Percentiles rank a stretch among this genome's conserved stretches.
Evolutionary conservation across 1,284 basidiomycete genomes (phyloP).

Genomic region (Tilletia indica): DNA sequence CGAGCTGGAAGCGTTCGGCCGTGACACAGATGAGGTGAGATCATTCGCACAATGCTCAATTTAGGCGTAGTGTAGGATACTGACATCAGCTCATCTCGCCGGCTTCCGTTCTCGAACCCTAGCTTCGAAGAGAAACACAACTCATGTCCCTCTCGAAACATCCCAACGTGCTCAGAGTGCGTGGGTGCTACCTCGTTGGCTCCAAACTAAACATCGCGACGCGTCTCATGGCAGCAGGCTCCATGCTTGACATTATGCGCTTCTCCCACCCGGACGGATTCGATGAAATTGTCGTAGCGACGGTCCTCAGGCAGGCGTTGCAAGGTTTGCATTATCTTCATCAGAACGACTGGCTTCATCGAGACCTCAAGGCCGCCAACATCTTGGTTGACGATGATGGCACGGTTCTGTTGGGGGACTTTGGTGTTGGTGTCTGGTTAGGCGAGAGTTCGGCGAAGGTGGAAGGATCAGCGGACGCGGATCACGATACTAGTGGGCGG

Average conservation of each 20-base stretch:
- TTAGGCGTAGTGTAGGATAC: not conserved
- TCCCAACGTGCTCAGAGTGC: slow-evolving; percentile 82
- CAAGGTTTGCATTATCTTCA: slow-evolving; percentile 84
- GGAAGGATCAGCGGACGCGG: slow-evolving; percentile 4
- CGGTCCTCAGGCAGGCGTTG: slow-evolving; percentile 76
- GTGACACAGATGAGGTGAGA: slow-evolving; percentile 38
- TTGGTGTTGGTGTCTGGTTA: slow-evolving; percentile 80
- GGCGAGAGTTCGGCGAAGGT: slow-evolving; percentile 58
- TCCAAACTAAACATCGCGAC: slow-evolving; percentile 80
- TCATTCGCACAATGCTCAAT: slow-evolving; percentile 18
- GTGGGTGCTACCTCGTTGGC: slow-evolving; percentile 81
- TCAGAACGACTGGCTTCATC: slow-evolving; percentile 81
- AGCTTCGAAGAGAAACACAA: slow-evolving; percentile 76
- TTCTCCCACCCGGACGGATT: slow-evolving; percentile 81
- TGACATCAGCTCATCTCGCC: slow-evolving; percentile 52
- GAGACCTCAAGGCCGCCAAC: slow-evolving; percentile 86
- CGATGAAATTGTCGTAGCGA: slow-evolving; percentile 79
- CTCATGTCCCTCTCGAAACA: slow-evolving; percentile 91
- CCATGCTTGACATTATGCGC: slow-evolving; percentile 78
- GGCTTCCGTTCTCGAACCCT: slow-evolving; percentile 60
- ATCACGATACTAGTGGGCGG: slow-evolving; percentile 14
- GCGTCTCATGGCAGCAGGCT: slow-evolving; percentile 83
- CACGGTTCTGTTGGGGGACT: slow-evolving; percentile 81
- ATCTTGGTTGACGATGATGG: slow-evolving; percentile 66
- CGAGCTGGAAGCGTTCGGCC: slow-evolving; percentile 70